Conservation (phyloP, 2,329 filamentous ascomycete genomes). For the Macrophomina phaseolina region DNA sequence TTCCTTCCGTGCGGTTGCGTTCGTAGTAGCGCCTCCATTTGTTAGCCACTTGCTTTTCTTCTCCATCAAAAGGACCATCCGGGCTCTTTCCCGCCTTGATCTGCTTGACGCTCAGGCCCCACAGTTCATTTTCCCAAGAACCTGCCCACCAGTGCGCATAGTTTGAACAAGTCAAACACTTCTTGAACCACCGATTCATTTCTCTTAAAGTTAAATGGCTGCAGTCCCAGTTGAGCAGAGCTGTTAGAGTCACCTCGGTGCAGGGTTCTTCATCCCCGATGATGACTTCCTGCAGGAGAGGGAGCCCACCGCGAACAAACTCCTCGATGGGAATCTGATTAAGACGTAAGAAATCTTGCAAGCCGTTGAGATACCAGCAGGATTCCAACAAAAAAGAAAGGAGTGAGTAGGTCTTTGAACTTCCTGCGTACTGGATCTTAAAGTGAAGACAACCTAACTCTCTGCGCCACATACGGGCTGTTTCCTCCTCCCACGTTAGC, state of each 20-base stretch:
- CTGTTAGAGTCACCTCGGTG: background rate
- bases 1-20: background rate
- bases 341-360: background rate
- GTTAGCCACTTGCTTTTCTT: background rate
- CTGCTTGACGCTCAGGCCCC: background rate
- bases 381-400: background rate
- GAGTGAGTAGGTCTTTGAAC: background rate
- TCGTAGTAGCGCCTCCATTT: background rate
- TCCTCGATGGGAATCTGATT: background rate
- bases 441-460: too few relatives aligned
- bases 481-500: too few relatives aligned
- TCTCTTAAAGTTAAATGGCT: background rate
- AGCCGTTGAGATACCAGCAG: background rate
- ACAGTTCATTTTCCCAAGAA: background rate
- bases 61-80: background rate
- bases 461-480: too few relatives aligned
- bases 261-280: background rate
- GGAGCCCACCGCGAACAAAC: background rate
- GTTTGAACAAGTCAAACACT: too few relatives aligned
- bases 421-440: background rate
- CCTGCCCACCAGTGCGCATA: too few relatives aligned
- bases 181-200: background rate
- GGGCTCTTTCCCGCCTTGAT: background rate
- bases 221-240: background rate
- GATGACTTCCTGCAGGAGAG: background rate